Base-by-base conservation (phyloP, 768 basidiomycete genomes). In the Tephrocybe sp. region DNA sequence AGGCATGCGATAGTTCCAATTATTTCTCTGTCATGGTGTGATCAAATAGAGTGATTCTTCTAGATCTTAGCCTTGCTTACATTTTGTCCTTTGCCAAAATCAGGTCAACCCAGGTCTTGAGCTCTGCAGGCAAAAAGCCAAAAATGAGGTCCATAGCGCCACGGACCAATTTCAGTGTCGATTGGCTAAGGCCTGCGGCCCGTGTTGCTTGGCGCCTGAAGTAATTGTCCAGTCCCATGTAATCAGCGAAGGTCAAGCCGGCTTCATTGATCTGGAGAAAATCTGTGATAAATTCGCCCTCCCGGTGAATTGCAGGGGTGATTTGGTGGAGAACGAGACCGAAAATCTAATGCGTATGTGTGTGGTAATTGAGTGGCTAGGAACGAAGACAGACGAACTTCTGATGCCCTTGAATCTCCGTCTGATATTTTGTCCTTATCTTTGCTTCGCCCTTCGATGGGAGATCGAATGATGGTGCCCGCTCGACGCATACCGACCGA, bases 111-210 rank as follows among this genome's bases (percentile, higher is more conserved):
- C 92, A 97, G 19, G 73, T 69, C 66, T 88, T 91, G 52, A 97
- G 49, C 62, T 95, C 94, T 1, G 75, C 73, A 2, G 87, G 85
- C 15, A 98, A 70, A 71, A 95, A 98, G 7, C 94, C 93, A 64
- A 97, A 98, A 45, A 97, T 93, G 45, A 95, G 69, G 56, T 98
- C 95, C 88, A 97, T 83, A 23, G 93, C 91, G 2, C 86, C 85
- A 16, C 91, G 82, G 24, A 94, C 79, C 8, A 94, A 78, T 69
- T 94, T 94, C 50, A 73, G 62, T 22, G 92, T 93, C 6, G 80
- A 68, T 46, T 77, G 76, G 50, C 81, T 83, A 37, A 94, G 74
- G 23, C 83, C 80, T 22, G 76, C 77, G 43, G 80, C 73, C 22
- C 90, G 76, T 5, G 86, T 75, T n/a, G 95, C 95, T 62, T 97